Evolutionary conservation across 306 rosid species (phyloP), one percentile per base, ranked within the genome.

Genomic region (Begonia masoniana): DNA sequence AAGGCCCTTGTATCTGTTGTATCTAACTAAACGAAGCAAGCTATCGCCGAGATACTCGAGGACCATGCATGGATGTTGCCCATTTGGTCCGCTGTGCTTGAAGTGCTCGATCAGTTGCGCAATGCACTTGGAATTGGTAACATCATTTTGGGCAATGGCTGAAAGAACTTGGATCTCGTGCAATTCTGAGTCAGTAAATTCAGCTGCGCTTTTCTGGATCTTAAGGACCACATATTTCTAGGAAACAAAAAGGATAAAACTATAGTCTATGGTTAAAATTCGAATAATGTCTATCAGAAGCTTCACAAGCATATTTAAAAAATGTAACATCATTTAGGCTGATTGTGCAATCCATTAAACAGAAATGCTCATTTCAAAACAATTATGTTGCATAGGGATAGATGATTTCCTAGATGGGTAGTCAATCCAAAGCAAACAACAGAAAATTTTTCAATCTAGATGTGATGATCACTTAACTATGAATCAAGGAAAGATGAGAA

Each of bases 61-160:
- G 71, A 88, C 97, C 97, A 88, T 88, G 68, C 97, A 89, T 9
- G 66, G 86, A 69, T 89, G 97, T 74, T 89, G 95, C 64, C 97
- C 97, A 53, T 89, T 89, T 55, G 97, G 97, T 63, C 97, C 97
- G 10, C 75, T 39, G 42, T 85, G 97, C 81, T 89, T 89, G 75
- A 89, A 89, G 65, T 85, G 81, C 68, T 89, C 97, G 12, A 89
- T 69, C 64, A 89, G 83, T 16, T 79, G 79, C 58, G 82, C 84
- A 47, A 89, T 81, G 68, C 55, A 89, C 82, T 80, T 82, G 13
- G 94, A 82, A 72, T 81, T 78, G 19, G 77, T 55, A 7, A 85
- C 88, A 46, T 85, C 80, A 13, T 84, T 71, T 12, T 78, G 63
- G 4, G 95, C 74, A 71, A 89, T 68, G 43, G 71, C 63, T 7